Conservation (phyloP, 2,329 filamentous ascomycete species). For the Sclerotinia borealis region DNA sequence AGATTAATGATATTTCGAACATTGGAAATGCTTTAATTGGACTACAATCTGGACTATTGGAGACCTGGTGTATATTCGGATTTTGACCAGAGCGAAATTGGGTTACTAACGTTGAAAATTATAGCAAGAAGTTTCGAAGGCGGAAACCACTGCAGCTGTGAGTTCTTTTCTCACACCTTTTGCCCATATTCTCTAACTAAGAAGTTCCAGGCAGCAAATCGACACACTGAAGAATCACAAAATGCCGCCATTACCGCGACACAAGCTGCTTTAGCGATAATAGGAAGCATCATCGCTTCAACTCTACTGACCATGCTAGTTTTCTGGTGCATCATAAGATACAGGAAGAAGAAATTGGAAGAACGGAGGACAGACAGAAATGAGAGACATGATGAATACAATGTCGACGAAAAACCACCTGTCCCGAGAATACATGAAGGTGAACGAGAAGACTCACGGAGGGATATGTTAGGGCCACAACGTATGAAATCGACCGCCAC, state of each 20-base stretch:
- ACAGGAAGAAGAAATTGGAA: slow-evolving; percentile 21
- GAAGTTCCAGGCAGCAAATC: not conserved
- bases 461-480: not conserved
- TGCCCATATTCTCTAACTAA: not conserved
- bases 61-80: too few species aligned
- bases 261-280: slow-evolving; percentile 38
- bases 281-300: slow-evolving; percentile 39
- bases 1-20: too few species aligned
- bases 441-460: not conserved
- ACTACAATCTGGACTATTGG: too few species aligned
- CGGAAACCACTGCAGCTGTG: not conserved
- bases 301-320: slow-evolving; percentile 36
- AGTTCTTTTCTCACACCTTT: not conserved
- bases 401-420: not conserved
- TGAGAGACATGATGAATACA: not conserved
- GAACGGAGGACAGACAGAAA: not conserved
- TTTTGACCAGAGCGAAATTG: too few species aligned
- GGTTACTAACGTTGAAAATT: not conserved
- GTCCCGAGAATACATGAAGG: not conserved
- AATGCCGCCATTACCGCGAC: slow-evolving; percentile 38
- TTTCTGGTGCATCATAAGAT: slow-evolving; percentile 35
- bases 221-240: slow-evolving; percentile 28
- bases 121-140: not conserved
- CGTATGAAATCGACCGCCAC: not conserved
- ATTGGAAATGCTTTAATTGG: too few species aligned